Percentiles rank a stretch among this genome's conserved stretches.
Conservation (phyloP, 129 eudicot genomes). For the Sambucus nigra region DNA sequence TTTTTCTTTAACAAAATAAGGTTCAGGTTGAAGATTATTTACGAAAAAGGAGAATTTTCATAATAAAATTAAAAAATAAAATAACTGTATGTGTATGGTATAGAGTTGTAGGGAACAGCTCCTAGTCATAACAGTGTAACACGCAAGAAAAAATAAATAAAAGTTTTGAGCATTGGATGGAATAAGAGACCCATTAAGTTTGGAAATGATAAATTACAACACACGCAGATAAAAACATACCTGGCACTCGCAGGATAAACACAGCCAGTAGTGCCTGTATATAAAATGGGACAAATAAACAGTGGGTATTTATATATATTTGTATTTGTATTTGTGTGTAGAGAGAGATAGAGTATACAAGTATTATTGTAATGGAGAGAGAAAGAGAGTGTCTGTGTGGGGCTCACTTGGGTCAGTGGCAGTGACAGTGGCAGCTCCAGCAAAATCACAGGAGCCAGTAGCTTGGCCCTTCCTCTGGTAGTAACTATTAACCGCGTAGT, state of each 20-base stretch:
- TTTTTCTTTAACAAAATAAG: too few species aligned
- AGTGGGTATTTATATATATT: neutral
- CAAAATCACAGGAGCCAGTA: constrained; percentile 50
- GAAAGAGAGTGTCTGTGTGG: neutral
- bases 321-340: neutral
- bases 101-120: too few species aligned
- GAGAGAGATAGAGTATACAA: too few species aligned
- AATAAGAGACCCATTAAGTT: neutral
- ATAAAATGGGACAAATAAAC: constrained; percentile 2
- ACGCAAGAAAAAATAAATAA: too few species aligned
- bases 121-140: too few species aligned
- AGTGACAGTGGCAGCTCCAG: constrained; percentile 43
- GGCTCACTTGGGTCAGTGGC: constrained; percentile 68
- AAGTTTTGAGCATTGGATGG: too few species aligned
- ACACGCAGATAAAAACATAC: constrained; percentile 16
- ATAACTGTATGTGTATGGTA: too few species aligned
- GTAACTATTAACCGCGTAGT: constrained; percentile 70
- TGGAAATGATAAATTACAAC: neutral
- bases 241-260: constrained; percentile 57
- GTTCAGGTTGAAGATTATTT: too few species aligned
- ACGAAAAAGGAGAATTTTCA: too few species aligned
- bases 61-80: too few species aligned
- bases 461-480: constrained; percentile 57
- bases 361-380: too few species aligned
- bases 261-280: constrained; percentile 59